Conservation (phyloP, 768 basidiomycete species). For the Epithele typhae region DNA sequence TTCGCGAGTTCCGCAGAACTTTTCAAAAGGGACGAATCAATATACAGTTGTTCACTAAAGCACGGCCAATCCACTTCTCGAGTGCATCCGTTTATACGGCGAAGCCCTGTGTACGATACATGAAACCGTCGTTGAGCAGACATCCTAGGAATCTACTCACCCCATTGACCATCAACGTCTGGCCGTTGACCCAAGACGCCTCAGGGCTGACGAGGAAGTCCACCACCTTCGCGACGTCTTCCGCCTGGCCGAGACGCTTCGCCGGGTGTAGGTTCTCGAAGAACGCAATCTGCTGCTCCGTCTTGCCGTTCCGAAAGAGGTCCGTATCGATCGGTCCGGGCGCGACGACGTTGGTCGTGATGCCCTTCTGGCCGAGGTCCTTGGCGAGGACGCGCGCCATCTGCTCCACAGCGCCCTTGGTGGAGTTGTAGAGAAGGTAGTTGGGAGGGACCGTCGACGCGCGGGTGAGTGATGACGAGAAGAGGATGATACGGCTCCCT, state of each 20-base stretch:
- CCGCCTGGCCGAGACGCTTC: slow-evolving; percentile 42
- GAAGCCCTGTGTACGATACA: too few relatives aligned
- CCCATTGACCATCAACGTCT: slow-evolving; percentile 54
- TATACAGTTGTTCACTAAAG: too few relatives aligned
- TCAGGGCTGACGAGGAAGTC: slow-evolving; percentile 49
- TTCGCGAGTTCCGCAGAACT: too few relatives aligned
- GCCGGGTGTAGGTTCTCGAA: slow-evolving; percentile 44
- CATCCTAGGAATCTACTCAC: too few relatives aligned
- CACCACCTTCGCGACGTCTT: slow-evolving; percentile 52
- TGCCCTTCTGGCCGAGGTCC: slow-evolving; percentile 47
- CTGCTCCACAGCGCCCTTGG: slow-evolving; percentile 60
- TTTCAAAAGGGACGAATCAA: too few relatives aligned
- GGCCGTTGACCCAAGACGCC: slow-evolving; percentile 54
- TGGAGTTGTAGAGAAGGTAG: slow-evolving; percentile 46
- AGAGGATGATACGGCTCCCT: slow-evolving; percentile 55
- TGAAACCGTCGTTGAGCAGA: too few relatives aligned
- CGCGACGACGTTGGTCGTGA: slow-evolving; percentile 55
- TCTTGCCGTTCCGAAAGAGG: slow-evolving; percentile 52
- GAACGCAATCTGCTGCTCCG: slow-evolving; percentile 39
- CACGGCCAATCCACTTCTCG: too few relatives aligned
- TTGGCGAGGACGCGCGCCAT: slow-evolving; percentile 53
- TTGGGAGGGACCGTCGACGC: slow-evolving; percentile 42
- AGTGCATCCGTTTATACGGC: too few relatives aligned
- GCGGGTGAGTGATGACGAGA: slow-evolving; percentile 46
- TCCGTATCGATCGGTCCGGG: slow-evolving; percentile 54